Base-by-base conservation (phyloP, 306 rosid genomes). In the Rubus parviflorus region DNA sequence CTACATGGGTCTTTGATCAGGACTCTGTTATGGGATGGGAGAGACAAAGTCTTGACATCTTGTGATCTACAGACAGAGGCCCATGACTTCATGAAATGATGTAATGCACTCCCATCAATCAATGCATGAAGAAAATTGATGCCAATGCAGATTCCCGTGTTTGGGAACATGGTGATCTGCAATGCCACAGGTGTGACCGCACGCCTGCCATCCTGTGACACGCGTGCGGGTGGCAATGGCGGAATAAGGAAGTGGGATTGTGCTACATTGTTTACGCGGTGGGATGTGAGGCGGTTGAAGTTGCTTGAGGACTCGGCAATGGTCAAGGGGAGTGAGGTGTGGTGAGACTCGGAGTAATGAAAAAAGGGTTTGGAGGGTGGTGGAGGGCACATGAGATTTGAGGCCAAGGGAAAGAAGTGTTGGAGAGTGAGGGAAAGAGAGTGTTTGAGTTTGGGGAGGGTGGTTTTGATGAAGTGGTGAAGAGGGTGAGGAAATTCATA, bases 241-340 rank as follows among this genome's bases (percentile, higher is more conserved):
- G 61, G 10, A 20, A 54, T 12, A 54, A 54, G 25, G 30, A 54
- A 54, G 61, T 54, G 61, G 2, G 61, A n/a, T 54, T 54, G 25
- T 54, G 61, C 61, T 19, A 54, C 12, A 54, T 54, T 54, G 61
- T 54, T 54, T n/a, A n/a, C 25, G 8, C 3, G 23, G 61, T 54
- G 61, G 61, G 61, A 54, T 54, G 61, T 54, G 30, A n/a, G 61
- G 61, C 61, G 8, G 61, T 54, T 54, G 61, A 54, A 54, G 61
- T 54, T 54, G 25, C 61, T 54, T 8, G 61, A 54, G 25, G 61
- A 54, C 25, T 54, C 25, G 30, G 30, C 25, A n/a, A 54, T n/a
- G 61, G 61, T 54, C 25, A n/a, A 8, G 25, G 25, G 61, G 61
- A 54, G 61, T n/a, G 61, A n/a, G 61, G 61, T 54, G n/a, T n/a